phyloP scores from a whole-genome alignment of 768 basidiomycete genomes.

The Jaapia argillacea region DNA sequence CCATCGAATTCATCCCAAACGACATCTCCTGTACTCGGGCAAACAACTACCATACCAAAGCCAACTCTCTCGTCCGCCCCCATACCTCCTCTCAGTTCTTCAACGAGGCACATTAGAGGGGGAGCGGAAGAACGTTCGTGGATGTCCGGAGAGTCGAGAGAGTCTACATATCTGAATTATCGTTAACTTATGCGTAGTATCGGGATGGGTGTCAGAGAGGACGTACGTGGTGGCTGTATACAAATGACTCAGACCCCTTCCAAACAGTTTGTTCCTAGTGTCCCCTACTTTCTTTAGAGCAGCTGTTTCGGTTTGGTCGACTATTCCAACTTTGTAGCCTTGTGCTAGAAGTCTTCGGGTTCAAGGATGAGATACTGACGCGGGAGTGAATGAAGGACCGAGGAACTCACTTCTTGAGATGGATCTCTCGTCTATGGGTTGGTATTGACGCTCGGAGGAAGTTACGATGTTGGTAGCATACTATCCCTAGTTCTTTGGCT shows the following conservation, averaged over 20 bases:
- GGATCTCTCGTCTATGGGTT: conserved; percentile 51
- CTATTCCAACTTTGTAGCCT: conserved; percentile 78
- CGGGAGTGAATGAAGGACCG: not conserved
- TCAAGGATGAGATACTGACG: conserved; percentile 8
- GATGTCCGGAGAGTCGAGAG: conserved; percentile 59
- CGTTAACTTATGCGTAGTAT: not conserved
- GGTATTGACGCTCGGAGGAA: conserved; percentile 73
- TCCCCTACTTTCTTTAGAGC: conserved; percentile 80
- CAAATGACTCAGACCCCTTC: conserved; percentile 62
- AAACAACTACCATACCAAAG: conserved; percentile 70
- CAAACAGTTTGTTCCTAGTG: conserved; percentile 64
- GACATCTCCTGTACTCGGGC: conserved; percentile 86
- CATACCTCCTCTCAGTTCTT: conserved; percentile 32
- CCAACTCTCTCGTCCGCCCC: conserved; percentile 32
- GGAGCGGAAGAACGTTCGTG: conserved; percentile 45
- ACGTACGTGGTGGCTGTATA: conserved; percentile 86
- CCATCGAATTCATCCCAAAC: conserved; percentile 89
- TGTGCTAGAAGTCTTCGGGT: conserved; percentile 52
- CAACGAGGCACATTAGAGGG: conserved; percentile 70
- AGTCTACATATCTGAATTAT: conserved; percentile 67
- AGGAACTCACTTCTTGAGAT: conserved; percentile 60
- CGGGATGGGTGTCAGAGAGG: not conserved
- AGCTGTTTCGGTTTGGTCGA: conserved; percentile 78
- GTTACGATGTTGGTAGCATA: conserved; percentile 61
- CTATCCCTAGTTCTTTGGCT: conserved; percentile 69